Conservation (phyloP, 257 asterid species). For the Fraxinus pennsylvanica region DNA sequence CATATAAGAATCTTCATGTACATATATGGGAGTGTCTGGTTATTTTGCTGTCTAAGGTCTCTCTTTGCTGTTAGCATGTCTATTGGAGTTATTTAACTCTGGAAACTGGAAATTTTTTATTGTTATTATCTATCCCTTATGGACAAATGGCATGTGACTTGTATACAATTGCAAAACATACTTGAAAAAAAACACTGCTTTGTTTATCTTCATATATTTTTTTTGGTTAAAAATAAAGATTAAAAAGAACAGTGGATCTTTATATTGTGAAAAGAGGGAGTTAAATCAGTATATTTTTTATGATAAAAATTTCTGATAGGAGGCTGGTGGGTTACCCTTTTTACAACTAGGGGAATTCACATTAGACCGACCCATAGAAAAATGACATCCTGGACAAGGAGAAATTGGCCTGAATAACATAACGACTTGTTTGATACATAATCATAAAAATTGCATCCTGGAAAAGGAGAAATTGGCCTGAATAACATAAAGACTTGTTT, state of each 20-base stretch:
- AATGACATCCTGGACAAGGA: neutral
- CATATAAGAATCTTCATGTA: too few relatives aligned
- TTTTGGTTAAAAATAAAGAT: neutral
- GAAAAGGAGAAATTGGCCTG: neutral
- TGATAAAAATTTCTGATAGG: neutral
- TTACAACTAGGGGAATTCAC: neutral
- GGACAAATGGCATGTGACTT: neutral
- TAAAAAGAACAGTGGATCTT: neutral
- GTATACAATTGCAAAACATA: neutral
- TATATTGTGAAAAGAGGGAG: neutral
- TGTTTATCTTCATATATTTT: neutral
- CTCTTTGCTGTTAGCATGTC: neutral
- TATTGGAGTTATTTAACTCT: slow-evolving; percentile 19
- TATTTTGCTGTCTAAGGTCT: too few relatives aligned
- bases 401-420: neutral
- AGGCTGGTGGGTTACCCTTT: neutral
- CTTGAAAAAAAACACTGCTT: neutral
- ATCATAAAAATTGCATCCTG: neutral
- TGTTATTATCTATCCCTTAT: slow-evolving; percentile 1
- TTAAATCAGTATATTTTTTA: neutral
- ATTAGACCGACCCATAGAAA: neutral
- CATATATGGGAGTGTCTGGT: too few relatives aligned
- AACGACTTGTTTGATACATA: neutral
- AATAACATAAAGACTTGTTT: neutral
- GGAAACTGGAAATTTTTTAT: slow-evolving; percentile 5